Base-by-base conservation (phyloP, 345 rosid genomes). In the Syzygium jambos region DNA sequence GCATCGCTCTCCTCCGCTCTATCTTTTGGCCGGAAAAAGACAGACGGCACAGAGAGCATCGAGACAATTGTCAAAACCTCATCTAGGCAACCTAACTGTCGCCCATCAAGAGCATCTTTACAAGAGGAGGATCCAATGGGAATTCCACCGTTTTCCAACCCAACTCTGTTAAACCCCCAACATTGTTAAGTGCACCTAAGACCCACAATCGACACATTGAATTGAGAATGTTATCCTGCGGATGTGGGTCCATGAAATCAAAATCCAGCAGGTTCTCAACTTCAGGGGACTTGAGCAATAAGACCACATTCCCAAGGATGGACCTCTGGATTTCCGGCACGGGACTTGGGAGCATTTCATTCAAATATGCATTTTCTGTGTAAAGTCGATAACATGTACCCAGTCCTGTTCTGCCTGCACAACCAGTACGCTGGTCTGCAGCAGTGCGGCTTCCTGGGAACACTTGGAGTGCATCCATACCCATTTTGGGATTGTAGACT, bases 81-180 rank as follows among this genome's bases (percentile, higher is more conserved):
- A 51, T 98, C 92, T 84, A 96, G 53, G 89, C 99, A 98, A 49
- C 88, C 93, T 27, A 96, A 92, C 87, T 89, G 93, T 95, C 99
- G 49, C 99, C 99, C 94, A 95, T 98, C 91, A 98, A 92, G 52
- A 96, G 96, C 99, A 98, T 98, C 95, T 98, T 98, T 41, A 99
- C 99, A 84, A 98, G 98, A 4, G 99, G 96, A 49, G 99, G 99
- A 88, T 98, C 99, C 93, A 96, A 87, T 1, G 99, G 99, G 90
- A 98, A 96, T 92, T 96, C 99, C 85, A 98, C 98, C 99, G 96
- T 98, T 93, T 98, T 98, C 99, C 99, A 98, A 27, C 99, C 99
- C 23, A 96, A 93, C 77, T 93, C 96, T 2, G 99, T 98, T 85
- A 98, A 88, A 78, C 92, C 93, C 54, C 99, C 99, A 15, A 96